These are phyloP conservation scores for Ogataea henricii DNA, from an alignment of 805 yeast genomes.

Conservation along the genomic window DNA sequence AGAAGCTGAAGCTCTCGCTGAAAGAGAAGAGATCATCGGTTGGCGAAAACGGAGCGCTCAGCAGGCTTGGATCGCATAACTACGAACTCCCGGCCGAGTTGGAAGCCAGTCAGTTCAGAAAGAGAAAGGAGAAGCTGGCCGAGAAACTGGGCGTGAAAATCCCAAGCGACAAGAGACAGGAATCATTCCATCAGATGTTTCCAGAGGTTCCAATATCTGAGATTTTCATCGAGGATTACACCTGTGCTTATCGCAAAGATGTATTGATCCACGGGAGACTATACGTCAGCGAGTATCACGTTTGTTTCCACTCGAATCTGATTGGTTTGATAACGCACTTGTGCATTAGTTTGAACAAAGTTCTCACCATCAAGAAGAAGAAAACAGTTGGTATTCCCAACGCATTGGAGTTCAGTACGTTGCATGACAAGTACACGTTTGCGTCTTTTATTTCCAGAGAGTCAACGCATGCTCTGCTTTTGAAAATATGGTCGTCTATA, in stretches of 20 bases:
- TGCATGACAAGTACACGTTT: slow-evolving; percentile 62
- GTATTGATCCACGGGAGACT: slow-evolving; percentile 68
- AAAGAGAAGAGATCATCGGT: slow-evolving; percentile 15
- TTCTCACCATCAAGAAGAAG: slow-evolving; percentile 63
- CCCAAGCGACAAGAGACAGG: slow-evolving; percentile 54
- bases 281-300: slow-evolving; percentile 54
- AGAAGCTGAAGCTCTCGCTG: slow-evolving; percentile 15
- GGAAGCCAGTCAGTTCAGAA: slow-evolving; percentile 2
- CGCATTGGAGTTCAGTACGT: slow-evolving; percentile 62
- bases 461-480: slow-evolving; percentile 49
- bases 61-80: slow-evolving; percentile 11
- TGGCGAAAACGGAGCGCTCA: slow-evolving; percentile 13
- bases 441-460: slow-evolving; percentile 69
- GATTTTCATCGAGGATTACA: slow-evolving; percentile 57
- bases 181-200: slow-evolving; percentile 61
- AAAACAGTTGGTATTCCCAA: slow-evolving; percentile 70
- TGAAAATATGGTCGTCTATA: slow-evolving; percentile 60
- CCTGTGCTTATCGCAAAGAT: slow-evolving; percentile 67
- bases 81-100: slow-evolving; percentile 8
- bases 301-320: slow-evolving; percentile 67
- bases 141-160: slow-evolving; percentile 30
- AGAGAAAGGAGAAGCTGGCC: slow-evolving; percentile 16
- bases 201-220: slow-evolving; percentile 53
- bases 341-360: slow-evolving; percentile 58
- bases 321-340: slow-evolving; percentile 67